Evolutionary conservation across 139 green algal genomes (phyloP).

Genomic region (Coelastrella sp.): DNA sequence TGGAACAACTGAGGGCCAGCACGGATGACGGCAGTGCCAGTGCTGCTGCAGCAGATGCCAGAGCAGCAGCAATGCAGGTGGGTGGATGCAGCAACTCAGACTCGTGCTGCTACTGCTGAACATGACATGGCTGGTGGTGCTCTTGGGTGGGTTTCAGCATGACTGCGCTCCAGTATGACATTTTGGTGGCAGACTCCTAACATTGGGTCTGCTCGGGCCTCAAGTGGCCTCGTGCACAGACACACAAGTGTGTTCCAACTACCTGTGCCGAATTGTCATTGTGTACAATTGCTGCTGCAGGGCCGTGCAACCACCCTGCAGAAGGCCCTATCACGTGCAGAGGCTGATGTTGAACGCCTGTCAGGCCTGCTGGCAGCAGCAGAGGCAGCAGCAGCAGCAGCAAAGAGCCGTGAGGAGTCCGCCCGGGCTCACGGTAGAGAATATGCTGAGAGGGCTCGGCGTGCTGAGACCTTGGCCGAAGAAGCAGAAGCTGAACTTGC

Average conservation of each 20-base stretch:
- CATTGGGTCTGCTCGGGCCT: too few species aligned
- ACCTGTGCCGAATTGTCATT: too few species aligned
- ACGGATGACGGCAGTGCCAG: constrained; percentile 21
- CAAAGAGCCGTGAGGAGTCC: constrained; percentile 56
- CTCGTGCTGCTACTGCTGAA: background rate
- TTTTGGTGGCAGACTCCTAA: too few species aligned
- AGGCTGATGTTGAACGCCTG: constrained; percentile 48
- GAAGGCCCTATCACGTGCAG: constrained; percentile 7
- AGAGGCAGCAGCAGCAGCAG: constrained; percentile 47
- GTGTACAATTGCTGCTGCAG: background rate
- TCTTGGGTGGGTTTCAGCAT: background rate
- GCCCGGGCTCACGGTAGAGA: constrained; percentile 59
- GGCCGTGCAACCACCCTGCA: background rate
- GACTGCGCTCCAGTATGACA: background rate
- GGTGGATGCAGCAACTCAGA: too few species aligned
- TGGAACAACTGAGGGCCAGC: constrained; percentile 3
- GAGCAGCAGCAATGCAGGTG: constrained; percentile 19
- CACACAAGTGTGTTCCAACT: too few species aligned
- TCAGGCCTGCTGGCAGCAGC: constrained; percentile 48
- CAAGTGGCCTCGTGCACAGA: too few species aligned
- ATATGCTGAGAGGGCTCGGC: constrained; percentile 64
- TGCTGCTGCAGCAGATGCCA: constrained; percentile 47
- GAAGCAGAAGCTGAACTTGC: constrained; percentile 61
- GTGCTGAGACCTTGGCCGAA: constrained; percentile 59
- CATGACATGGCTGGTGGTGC: background rate